Evolutionary conservation across 208 protist genomes (phyloP).

Genomic region (Phytomonas francai): DNA sequence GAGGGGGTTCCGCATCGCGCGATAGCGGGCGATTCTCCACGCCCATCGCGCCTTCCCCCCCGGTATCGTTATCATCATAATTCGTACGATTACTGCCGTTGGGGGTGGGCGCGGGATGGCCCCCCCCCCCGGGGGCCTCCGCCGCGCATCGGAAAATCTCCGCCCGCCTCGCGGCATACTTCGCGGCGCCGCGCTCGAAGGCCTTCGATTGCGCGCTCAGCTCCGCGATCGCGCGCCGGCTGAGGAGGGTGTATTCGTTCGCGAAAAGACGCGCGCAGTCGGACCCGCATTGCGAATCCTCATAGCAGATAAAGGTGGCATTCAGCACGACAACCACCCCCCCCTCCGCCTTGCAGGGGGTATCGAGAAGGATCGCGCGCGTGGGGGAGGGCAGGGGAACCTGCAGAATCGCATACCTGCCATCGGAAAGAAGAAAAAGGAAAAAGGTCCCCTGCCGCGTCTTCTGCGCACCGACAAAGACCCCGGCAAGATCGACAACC

Average conservation of each 20-base stretch:
- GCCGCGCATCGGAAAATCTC: constrained; percentile 24
- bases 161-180: constrained; percentile 15
- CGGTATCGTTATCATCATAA: background rate
- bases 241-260: constrained; percentile 56
- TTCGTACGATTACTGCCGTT: background rate
- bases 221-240: constrained; percentile 13
- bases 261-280: constrained; percentile 63
- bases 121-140: background rate
- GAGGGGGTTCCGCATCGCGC: background rate
- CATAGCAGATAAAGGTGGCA: constrained; percentile 43
- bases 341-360: constrained; percentile 21
- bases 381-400: constrained; percentile 29
- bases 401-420: constrained; percentile 51
- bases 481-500: constrained; percentile 36
- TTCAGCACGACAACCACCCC: constrained; percentile 41
- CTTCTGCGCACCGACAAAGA: constrained; percentile 31
- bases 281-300: constrained; percentile 37
- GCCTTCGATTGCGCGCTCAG: background rate
- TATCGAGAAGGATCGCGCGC: constrained; percentile 25
- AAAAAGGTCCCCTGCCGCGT: constrained; percentile 27
- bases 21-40: background rate
- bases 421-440: constrained; percentile 29
- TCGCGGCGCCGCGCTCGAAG: constrained; percentile 14
- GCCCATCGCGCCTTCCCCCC: background rate
- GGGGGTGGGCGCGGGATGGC: background rate